Conservation (phyloP, 495 filamentous ascomycete genomes). For the Pseudoneurospora amorphoporcata region DNA sequence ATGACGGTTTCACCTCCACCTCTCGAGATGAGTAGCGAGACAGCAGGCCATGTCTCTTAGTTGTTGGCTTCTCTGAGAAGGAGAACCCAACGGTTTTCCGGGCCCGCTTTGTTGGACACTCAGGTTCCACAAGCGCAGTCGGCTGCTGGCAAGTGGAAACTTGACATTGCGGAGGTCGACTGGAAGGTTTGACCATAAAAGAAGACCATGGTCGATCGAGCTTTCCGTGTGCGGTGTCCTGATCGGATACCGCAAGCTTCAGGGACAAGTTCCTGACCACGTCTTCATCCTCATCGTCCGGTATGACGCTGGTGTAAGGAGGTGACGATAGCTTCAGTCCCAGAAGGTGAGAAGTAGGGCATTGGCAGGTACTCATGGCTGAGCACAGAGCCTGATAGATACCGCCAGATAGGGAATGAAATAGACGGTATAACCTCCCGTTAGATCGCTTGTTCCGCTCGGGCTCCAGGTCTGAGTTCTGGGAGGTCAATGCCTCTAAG, state of each 20-base stretch:
- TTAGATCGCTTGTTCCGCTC: slow-evolving; percentile 11
- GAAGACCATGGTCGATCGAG: background rate
- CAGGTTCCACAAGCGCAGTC: background rate
- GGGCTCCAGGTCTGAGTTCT: slow-evolving; percentile 22
- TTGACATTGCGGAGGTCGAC: background rate
- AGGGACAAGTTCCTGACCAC: background rate
- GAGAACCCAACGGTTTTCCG: background rate
- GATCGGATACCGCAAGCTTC: background rate
- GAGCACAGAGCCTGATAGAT: slow-evolving; percentile 25
- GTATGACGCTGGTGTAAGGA: slow-evolving; percentile 11
- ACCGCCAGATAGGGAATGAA: slow-evolving; percentile 19
- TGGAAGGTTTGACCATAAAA: background rate
- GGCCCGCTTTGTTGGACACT: background rate
- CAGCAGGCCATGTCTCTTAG: background rate
- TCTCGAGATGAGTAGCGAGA: background rate
- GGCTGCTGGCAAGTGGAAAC: background rate
- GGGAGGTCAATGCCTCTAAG: slow-evolving; percentile 23
- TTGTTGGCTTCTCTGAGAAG: background rate
- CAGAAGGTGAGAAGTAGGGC: slow-evolving; percentile 18
- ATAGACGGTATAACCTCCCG: slow-evolving; percentile 12
- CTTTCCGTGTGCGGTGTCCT: background rate
- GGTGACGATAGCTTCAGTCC: slow-evolving; percentile 5
- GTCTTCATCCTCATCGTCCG: slow-evolving; percentile 5
- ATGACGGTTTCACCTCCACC: background rate
- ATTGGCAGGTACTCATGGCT: slow-evolving; percentile 13